Percentiles rank a stretch among this genome's conserved stretches.
Evolutionary conservation across 1,284 basidiomycete species (phyloP).

Genomic region (Mrakiaceae sp.): DNA sequence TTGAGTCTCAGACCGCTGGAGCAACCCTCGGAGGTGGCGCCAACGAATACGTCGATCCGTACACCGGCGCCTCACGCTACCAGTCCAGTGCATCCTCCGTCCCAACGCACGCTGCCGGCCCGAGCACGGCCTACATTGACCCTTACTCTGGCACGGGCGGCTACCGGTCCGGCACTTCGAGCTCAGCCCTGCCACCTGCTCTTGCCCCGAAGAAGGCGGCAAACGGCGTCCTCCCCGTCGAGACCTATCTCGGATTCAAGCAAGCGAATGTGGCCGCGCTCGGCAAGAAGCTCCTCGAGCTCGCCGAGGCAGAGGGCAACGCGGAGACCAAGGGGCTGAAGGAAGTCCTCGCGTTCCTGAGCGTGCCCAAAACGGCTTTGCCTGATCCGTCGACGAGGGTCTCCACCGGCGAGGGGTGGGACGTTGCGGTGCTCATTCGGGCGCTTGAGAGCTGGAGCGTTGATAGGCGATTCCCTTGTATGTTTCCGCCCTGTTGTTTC

Average conservation of each 20-base stretch:
- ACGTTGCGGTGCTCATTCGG: slow-evolving; percentile 52
- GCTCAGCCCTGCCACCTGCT: neutral
- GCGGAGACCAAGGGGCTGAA: slow-evolving; percentile 54
- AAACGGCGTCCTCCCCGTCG: slow-evolving; percentile 29
- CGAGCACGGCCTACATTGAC: slow-evolving; percentile 33
- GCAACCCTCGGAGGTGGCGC: slow-evolving; percentile 48
- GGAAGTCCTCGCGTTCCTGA: slow-evolving; percentile 55
- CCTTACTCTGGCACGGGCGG: slow-evolving; percentile 33
- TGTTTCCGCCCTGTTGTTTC: slow-evolving; percentile 20
- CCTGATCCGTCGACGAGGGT: slow-evolving; percentile 21
- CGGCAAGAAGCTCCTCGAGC: slow-evolving; percentile 67
- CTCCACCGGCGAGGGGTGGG: slow-evolving; percentile 27
- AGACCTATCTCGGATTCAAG: slow-evolving; percentile 57
- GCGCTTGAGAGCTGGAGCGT: slow-evolving; percentile 70
- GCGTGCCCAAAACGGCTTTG: slow-evolving; percentile 40
- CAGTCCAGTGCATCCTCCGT: slow-evolving; percentile 13
- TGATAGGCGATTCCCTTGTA: slow-evolving; percentile 70
- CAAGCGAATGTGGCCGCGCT: slow-evolving; percentile 82
- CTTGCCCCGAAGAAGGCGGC: neutral
- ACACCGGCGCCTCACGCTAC: slow-evolving; percentile 64
- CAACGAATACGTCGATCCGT: slow-evolving; percentile 72
- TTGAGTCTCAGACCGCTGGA: slow-evolving; percentile 79
- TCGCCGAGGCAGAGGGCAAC: slow-evolving; percentile 56
- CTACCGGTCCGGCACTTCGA: neutral
- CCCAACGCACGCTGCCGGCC: slow-evolving; percentile 22